Evolutionary conservation across 148 eudicot species (phyloP), one percentile per base, ranked within the genome.

Genomic region (Limonium bicolor): DNA sequence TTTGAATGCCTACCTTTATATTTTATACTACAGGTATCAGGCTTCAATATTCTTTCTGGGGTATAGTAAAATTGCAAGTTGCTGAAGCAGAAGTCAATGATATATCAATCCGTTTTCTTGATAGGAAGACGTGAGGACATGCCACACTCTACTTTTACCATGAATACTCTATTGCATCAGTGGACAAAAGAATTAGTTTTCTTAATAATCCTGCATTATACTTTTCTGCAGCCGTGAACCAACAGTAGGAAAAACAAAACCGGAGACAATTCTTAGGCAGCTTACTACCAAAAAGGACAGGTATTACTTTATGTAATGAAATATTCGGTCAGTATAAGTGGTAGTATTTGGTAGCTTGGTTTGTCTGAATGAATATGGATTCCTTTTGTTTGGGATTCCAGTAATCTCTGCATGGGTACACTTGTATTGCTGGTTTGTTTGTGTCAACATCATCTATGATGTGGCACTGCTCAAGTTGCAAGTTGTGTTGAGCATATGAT

Each of bases 51-150:
- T 55, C 88, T 92, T 49, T 92, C 99, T 37, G 99, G 99, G 99
- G 99, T 56, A 76, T 92, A 66, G 48, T 92, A 32, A 81, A 79
- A 54, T 51, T 92, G 50, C 78, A 92, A 64, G 94, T 85, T 56
- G 72, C 94, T 36, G 99, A 92, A 81, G 99, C 95, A 54, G 99
- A 76, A 73, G 95, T 92, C 48, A 92, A 92, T 50, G 80, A 92
- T 63, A 70, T 92, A 27, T 66, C 78, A 34, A 70, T 92, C 36
- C 99, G 99, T 20, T 85, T 78, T 50, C 94, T 85, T 52, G 82
- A 82, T 65, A 54, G 86, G 54, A 92, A 74, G 62, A 92, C 95
- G 99, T 92, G 69, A 62, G 86, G 60, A 40, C 28, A 34, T 45
- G 31, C 47, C 20, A 8, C 15, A 10, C 15, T 33, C 41, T 26